Evolutionary conservation across 2,329 filamentous ascomycete species (phyloP), one percentile per base, ranked within the genome.

Genomic region (Penicillium sp.): DNA sequence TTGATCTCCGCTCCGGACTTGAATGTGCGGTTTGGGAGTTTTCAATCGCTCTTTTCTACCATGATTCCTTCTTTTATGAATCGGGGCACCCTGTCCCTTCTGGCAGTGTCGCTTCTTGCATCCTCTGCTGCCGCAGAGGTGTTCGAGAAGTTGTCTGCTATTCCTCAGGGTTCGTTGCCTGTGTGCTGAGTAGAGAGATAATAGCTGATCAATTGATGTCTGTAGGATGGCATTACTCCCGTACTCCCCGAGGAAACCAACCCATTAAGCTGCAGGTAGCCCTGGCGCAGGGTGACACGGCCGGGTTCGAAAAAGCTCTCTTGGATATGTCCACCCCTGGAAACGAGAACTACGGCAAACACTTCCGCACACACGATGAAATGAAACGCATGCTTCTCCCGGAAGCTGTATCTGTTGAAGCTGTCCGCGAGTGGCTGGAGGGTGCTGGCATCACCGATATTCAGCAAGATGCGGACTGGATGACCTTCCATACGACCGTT

Each of bases 361-460:
- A 82, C 57, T 74, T 81, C 58, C 68, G 72, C 15, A 64, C 64
- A 13, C 74, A 76, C 7, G 70, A 78, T 9, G 76, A 81, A 55
- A 76, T 82, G 49, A 75, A 77, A 49, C 70, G 72, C 9, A 74
- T 83, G 56, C 71, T 83, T 23, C 70, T 70, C 5, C 81, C 81
- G 0, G 71, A 65, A 13, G 60, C 64, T 8, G 64, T 70, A 3
- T 71, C 78, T 0, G 64, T 74, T 1, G 62, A 71, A 6, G 65
- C 74, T 0, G 73, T 82, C 13, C 68, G 73, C 8, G 53, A 63
- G 42, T 83, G 81, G 81, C 71, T 83, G 5, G 58, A 65, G 5
- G 64, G 67, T 3, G 71, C 69, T 21, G 75, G 75, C 24, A 62
- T 73, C 6, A 59, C 62, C 18, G 67, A 76, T 31, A 63, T 70